These are phyloP conservation scores for Candida krabiensis DNA, from an alignment of 805 yeast genomes.

Conservation along the genomic window DNA sequence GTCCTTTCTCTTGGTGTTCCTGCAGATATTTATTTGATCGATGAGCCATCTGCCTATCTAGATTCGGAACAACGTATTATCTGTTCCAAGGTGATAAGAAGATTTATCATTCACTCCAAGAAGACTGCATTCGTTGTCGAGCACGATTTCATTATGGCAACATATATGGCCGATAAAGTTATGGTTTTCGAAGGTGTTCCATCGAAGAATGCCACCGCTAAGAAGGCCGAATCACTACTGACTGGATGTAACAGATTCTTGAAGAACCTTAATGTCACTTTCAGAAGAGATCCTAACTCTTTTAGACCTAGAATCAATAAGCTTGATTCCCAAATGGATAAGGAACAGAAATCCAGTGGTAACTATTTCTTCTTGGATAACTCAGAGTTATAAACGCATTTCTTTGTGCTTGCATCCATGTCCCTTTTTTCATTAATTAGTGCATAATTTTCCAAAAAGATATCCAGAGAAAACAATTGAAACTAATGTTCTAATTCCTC, in stretches of 20 bases:
- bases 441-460: not conserved
- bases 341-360: slow-evolving; percentile 90
- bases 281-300: slow-evolving; percentile 98
- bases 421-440: not conserved
- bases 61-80: slow-evolving; percentile 99
- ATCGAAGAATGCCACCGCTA: slow-evolving; percentile 80
- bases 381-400: slow-evolving; percentile 36
- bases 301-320: slow-evolving; percentile 99
- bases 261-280: slow-evolving; percentile 95
- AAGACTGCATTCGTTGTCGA: slow-evolving; percentile 99
- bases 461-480: not conserved
- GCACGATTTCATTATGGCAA: slow-evolving; percentile 99
- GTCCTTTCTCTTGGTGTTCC: slow-evolving; percentile 90
- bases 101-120: slow-evolving; percentile 93
- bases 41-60: slow-evolving; percentile 98
- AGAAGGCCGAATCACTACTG: slow-evolving; percentile 86
- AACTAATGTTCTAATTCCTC: not conserved
- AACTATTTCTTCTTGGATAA: slow-evolving; percentile 95
- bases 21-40: slow-evolving; percentile 95
- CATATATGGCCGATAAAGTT: slow-evolving; percentile 97
- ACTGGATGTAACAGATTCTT: slow-evolving; percentile 97
- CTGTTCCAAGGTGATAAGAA: slow-evolving; percentile 97
- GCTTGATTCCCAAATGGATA: slow-evolving; percentile 97
- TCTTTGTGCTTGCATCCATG: slow-evolving; percentile 1
- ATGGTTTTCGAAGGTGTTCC: slow-evolving; percentile 98